A percentile compares a stretch with the other conserved stretches of the same genome.
These are phyloP conservation scores for Ogataea nitratoaversa DNA, from an alignment of 805 yeast species.

Conservation along the genomic window DNA sequence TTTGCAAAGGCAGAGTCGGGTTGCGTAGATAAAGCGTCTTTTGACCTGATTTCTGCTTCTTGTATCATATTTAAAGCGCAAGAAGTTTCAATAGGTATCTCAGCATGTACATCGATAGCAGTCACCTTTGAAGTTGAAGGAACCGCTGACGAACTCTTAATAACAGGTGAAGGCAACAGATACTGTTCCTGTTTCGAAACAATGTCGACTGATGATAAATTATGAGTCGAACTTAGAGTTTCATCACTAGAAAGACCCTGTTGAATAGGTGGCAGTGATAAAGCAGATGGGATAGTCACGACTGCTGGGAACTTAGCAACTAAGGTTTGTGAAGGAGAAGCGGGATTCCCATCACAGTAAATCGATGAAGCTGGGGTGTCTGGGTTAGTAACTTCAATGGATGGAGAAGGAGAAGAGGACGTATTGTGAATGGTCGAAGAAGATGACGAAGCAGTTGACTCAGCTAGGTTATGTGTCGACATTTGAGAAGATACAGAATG, in stretches of 20 bases:
- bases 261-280: background rate
- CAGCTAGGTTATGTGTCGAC: constrained; percentile 9
- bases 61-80: no score
- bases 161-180: background rate
- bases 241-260: background rate
- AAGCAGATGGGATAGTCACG: background rate
- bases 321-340: constrained; percentile 1
- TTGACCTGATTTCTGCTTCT: no score
- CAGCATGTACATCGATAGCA: no score
- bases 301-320: background rate
- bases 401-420: constrained; percentile 20
- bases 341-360: constrained; percentile 7
- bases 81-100: no score
- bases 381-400: constrained; percentile 10
- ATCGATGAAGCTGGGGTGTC: constrained; percentile 23
- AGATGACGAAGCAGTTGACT: constrained; percentile 13
- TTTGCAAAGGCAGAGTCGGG: no score
- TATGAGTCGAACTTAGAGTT: constrained; percentile 1
- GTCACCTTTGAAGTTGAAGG: no score
- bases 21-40: no score
- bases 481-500: constrained; percentile 11
- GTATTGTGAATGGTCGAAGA: constrained; percentile 14
- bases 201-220: background rate
- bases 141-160: background rate
- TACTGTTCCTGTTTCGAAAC: background rate